phyloP scores from a whole-genome alignment of 306 rosid species.

The Ormosia emarginata region DNA sequence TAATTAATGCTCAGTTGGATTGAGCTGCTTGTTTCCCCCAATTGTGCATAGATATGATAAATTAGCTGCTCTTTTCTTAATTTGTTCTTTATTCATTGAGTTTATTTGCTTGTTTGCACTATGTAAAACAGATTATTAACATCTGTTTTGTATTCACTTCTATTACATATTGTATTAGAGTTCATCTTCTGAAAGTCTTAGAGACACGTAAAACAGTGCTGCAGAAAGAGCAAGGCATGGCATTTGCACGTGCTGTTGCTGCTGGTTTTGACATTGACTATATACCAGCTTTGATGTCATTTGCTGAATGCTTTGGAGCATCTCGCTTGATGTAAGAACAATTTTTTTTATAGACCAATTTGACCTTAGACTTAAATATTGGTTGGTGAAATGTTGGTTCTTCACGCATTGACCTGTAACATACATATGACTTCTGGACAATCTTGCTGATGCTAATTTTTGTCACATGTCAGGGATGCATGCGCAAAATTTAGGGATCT shows the following conservation, averaged over 20 bases:
- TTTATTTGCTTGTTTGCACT: conserved; percentile 23
- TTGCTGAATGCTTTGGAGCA: conserved; percentile 92
- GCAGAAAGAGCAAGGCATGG: conserved; percentile 99
- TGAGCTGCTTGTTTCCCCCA: neutral
- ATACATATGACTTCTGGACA: neutral
- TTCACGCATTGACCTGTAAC: conserved; percentile 24
- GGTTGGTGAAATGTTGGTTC: conserved; percentile 15
- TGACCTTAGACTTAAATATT: neutral
- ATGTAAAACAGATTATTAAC: neutral
- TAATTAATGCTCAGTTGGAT: neutral
- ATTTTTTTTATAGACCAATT: conserved; percentile 17
- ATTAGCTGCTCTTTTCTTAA: neutral
- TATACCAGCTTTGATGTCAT: conserved; percentile 71
- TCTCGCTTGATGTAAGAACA: conserved; percentile 71
- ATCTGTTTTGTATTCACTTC: conserved; percentile 10
- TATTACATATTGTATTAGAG: conserved; percentile 45
- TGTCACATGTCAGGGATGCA: conserved; percentile 64
- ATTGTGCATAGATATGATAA: neutral
- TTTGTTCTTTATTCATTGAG: neutral
- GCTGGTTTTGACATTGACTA: conserved; percentile 90
- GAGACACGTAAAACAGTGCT: conserved; percentile 85
- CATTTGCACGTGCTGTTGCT: conserved; percentile 98
- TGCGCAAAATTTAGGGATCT: conserved; percentile 70
- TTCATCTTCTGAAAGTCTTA: conserved; percentile 89
- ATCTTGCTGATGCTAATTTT: conserved; percentile 18